Base-by-base conservation (phyloP, 176 grass and related monocot species). In the Aechmea fasciata region DNA sequence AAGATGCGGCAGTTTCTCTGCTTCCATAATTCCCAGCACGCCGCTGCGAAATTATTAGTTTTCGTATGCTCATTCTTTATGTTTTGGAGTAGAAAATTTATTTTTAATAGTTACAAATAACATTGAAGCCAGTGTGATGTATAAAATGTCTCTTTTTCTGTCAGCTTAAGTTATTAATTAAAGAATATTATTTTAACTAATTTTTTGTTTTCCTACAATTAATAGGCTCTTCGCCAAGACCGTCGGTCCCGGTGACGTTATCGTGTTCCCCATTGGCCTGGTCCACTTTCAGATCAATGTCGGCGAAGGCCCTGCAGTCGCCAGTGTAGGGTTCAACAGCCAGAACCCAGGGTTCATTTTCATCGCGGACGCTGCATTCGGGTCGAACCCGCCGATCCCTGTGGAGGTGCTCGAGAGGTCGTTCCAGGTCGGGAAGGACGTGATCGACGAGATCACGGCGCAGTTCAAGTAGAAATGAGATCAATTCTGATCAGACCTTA, bases 401-500 rank as follows among this genome's bases (percentile, higher is more conserved):
- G 86, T 82, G 64, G 73, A 88, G 52, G 82, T 92, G 23, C 76
- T 92, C 11, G 24, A 85, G 49, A 92, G 88, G 79, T 81, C 85
- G 11, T 78, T 92, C 69, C 85, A 78, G 75, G 63, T 83, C 52
- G 79, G 61, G 2, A 79, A 68, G 0, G 4, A 12, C 0, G 82
- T 76, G 0, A 13, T 87, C 1, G 71, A 72, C 0, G 47, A 4
- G 5, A 71, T 87, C 52, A 63, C 72, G 71, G 11, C 67, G 3
- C 65, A 66, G 66, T 79, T 84, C 9, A 11, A 69, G 51, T 6
- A 69, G 28, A 41, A 41, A 41, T 41, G 33, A 41, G 54, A n/a
- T n/a, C n/a, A n/a, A 2, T 59, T 20, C 14, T 59, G 14, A n/a
- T n/a, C n/a, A 20, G 54, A 18, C 19, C n/a, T 59, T 59, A 20